Evolutionary conservation across 1,284 basidiomycete genomes (phyloP).

Genomic region (Ganoderma lucidum): DNA sequence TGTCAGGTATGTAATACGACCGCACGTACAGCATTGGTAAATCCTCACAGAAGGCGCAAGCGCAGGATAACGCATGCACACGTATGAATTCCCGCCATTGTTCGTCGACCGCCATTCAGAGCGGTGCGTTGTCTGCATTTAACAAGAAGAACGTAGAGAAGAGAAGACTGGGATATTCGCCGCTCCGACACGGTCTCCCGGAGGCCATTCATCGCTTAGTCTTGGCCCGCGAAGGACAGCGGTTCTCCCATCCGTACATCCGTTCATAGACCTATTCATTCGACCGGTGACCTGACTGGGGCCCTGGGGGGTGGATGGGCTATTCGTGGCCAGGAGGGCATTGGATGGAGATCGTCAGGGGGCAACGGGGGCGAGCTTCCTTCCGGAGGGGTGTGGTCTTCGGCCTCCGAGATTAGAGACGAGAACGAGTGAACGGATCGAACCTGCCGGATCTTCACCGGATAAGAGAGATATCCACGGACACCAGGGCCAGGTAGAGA

Average conservation of each 20-base stretch:
- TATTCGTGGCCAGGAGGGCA: constrained; percentile 7
- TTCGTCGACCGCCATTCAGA: too few species aligned
- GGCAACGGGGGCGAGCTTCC: neutral
- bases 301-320: neutral
- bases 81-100: too few species aligned
- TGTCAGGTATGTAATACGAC: too few species aligned
- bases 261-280: constrained; percentile 7
- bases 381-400: neutral
- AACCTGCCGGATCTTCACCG: neutral
- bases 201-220: neutral
- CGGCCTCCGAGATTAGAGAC: neutral
- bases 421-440: neutral
- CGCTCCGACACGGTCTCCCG: neutral
- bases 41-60: too few species aligned
- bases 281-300: neutral
- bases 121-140: too few species aligned
- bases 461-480: neutral
- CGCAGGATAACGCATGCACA: too few species aligned
- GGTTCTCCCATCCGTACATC: neutral
- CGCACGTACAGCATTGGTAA: too few species aligned
- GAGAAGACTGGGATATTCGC: neutral
- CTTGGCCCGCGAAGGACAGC: neutral
- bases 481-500: neutral
- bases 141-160: neutral
- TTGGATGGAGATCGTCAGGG: constrained; percentile 8